A percentile compares a stretch with the other conserved stretches of the same genome.
Evolutionary conservation across 306 rosid genomes (phyloP).

Genomic region (Prunus davidiana): DNA sequence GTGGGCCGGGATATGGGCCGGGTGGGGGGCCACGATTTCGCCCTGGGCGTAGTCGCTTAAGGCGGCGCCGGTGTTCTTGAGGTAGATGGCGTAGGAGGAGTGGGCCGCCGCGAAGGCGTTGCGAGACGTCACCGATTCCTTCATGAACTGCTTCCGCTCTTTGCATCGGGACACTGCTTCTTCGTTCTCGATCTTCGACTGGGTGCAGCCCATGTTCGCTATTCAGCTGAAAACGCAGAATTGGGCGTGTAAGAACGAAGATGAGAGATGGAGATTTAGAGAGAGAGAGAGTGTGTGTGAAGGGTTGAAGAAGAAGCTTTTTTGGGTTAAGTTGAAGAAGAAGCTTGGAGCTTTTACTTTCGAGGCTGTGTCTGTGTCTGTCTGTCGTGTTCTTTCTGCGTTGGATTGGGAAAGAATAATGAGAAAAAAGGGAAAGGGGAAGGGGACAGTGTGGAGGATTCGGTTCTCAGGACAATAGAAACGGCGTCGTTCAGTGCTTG

Average conservation of each 20-base stretch:
- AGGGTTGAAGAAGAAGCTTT: background rate
- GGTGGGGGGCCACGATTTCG: constrained; percentile 40
- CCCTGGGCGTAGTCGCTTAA: constrained; percentile 74
- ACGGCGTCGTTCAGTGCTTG: background rate
- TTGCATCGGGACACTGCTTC: constrained; percentile 87
- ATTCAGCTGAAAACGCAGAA: background rate
- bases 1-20: constrained; percentile 8
- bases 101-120: constrained; percentile 93
- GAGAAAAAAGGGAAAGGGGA: background rate
- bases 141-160: constrained; percentile 72
- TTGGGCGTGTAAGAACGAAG: constrained; percentile 11
- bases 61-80: constrained; percentile 88
- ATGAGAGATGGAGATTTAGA: background rate
- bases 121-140: constrained; percentile 61
- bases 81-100: constrained; percentile 57
- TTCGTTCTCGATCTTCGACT: constrained; percentile 96
- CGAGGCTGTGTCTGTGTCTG: background rate
- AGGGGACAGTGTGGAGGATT: background rate
- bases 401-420: background rate
- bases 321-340: background rate
- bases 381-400: background rate
- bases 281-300: constrained; percentile 1
- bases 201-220: constrained; percentile 71
- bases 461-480: background rate
- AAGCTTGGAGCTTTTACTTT: background rate